Evolutionary conservation across 2,329 filamentous ascomycete species (phyloP).

Genomic region (Periconia sp.): DNA sequence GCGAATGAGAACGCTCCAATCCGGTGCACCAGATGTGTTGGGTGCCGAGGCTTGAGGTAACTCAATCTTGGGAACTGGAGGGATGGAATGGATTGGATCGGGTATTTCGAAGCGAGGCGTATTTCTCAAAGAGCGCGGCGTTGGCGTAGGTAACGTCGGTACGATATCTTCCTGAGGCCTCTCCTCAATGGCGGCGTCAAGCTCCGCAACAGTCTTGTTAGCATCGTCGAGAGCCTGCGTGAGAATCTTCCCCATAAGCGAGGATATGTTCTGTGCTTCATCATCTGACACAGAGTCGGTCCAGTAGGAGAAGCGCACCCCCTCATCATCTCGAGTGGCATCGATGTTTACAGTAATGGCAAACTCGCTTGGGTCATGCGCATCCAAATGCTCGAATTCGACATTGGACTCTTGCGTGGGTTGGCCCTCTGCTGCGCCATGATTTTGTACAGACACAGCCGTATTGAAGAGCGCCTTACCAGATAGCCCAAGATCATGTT

Average conservation of each 20-base stretch:
- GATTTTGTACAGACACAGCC: conserved; percentile 48
- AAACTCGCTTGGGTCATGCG: conserved; percentile 40
- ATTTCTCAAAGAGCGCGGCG: conserved; percentile 13
- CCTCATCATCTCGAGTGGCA: conserved; percentile 35
- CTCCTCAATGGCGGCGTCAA: conserved; percentile 25
- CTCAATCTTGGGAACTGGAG: conserved; percentile 10
- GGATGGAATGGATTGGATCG: conserved; percentile 14
- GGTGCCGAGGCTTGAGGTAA: conserved; percentile 5
- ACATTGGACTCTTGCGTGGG: conserved; percentile 14
- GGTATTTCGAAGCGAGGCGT: conserved; percentile 24
- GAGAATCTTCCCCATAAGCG: conserved; percentile 33
- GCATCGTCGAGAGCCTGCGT: conserved; percentile 25
- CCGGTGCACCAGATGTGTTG: conserved; percentile 18
- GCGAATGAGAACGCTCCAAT: conserved; percentile 36
- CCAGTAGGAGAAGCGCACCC: conserved; percentile 40
- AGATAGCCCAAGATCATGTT: conserved; percentile 49
- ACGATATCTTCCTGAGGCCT: conserved; percentile 13
- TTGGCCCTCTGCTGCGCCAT: conserved; percentile 15
- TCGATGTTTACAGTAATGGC: conserved; percentile 43
- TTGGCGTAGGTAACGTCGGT: conserved; percentile 3
- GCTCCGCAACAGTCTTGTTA: conserved; percentile 31
- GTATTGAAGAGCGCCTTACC: conserved; percentile 54
- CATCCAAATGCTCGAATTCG: conserved; percentile 36
- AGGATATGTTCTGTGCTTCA: conserved; percentile 33
- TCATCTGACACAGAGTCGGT: conserved; percentile 35